Base-by-base conservation (phyloP, 108 stramenopile species). In the Skeletonema menzelii region DNA sequence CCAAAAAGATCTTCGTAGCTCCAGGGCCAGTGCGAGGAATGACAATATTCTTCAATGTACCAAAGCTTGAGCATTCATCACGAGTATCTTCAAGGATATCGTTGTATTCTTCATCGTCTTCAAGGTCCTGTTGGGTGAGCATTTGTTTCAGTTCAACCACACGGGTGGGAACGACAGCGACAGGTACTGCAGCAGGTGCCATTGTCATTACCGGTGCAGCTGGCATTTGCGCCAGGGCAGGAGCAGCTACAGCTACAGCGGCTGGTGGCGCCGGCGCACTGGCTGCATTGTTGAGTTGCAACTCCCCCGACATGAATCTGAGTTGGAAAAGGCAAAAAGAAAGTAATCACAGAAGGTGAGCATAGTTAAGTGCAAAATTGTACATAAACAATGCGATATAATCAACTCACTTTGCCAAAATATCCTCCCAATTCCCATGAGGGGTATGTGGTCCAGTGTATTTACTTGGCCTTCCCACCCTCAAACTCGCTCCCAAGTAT, bases 391-490 rank as follows among this genome's bases (percentile, higher is more conserved):
- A 2, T 11, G 10, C 56, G 27, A 27, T 3, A n/a, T 55, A 40
- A 27, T n/a, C 8, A 49, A 70, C 74, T 75, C 40, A 91, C 77
- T 92, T 91, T 47, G 95, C 96, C 42, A 97, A 70, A 55, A 97
- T 92, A 64, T 97, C 97, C 57, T 95, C 93, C 97, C 97, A 97
- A 76, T 95, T 96, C 24, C 91, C 89, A 73, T 95, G 94, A 34
- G 86, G 84, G 56, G 92, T 96, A 15, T 86, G 76, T 8, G 90
- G 87, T 10, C 97, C 96, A 20, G 82, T 89, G 81, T 95, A 98
- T 67, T 97, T 98, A 49, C 90, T 87, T 11, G 97, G 97, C 56
- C 97, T 76, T 56, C 91, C 91, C 11, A 98, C 91, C 15, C 94
- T 83, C 6, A 98, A 78, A 56, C 82, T 78, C 49, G 91, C 74